Evolutionary conservation across 768 basidiomycete genomes (phyloP), one percentile per base, ranked within the genome.

Genomic region (Ephemerocybe angulata): DNA sequence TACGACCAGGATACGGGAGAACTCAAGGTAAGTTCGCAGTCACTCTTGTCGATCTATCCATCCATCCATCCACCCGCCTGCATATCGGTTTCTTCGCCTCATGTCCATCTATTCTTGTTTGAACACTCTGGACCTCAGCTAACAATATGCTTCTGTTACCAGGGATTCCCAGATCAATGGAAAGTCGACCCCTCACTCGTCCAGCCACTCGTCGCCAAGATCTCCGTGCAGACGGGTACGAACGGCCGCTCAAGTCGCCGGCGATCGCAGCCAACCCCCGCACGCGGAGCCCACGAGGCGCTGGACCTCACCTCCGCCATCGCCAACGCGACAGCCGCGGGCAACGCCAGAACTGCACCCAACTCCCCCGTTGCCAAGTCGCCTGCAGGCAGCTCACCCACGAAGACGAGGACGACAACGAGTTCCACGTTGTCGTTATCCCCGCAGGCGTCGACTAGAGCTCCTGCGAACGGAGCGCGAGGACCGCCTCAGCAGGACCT

Each of bases 1-100:
- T 66, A 62, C 54, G 68, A 73, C 60, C 51, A 65, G 17, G 33
- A 54, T 0, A 67, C 61, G 25, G 72, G 72, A 4, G 54, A 58
- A 29, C 67, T 71, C 50, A 63, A 62, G 43, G 53, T 54, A 31
- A 38, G 51, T n/a, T n/a, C 42, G 22, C 42, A 10, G 22, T 6
- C 31, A 33, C 24, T 22, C 47, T n/a, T 30, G 17, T 30, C 47
- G 24, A 24, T n/a, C n/a, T n/a, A n/a, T n/a, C n/a, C n/a, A n/a
- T n/a, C n/a, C n/a, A n/a, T n/a, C n/a, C n/a, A n/a, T n/a, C n/a
- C n/a, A n/a, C n/a, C n/a, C n/a, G n/a, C n/a, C n/a, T n/a, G n/a
- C n/a, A n/a, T 22, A 52, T 52, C 24, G 24, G 12, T 38, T 17
- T 31, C 49, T 29, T 17, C 7, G n/a, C n/a, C n/a, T n/a, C n/a